phyloP scores from a whole-genome alignment of 176 grass and related monocot species.

The Hyparrhenia diplandra region DNA sequence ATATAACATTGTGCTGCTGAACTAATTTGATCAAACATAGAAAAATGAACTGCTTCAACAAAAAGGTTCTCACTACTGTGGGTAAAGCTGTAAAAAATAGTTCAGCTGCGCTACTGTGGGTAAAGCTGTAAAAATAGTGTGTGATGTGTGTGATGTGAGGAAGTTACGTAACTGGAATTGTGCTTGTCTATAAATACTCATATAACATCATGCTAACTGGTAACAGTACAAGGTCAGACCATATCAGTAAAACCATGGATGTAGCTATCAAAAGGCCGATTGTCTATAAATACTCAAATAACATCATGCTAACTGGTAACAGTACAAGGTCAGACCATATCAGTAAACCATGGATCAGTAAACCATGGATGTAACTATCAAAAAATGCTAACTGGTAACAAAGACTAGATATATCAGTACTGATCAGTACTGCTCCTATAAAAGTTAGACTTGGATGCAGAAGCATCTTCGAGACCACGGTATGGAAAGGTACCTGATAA shows the following conservation, averaged over 20 bases:
- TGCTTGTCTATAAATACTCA: neutral
- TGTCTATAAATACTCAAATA: neutral
- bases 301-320: neutral
- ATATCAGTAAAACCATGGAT: neutral
- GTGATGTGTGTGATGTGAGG: too few species aligned
- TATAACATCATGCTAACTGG: neutral
- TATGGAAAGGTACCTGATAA: conserved; percentile 62
- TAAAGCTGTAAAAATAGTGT: neutral
- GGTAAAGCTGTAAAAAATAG: neutral
- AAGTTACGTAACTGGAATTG: too few species aligned
- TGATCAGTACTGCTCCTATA: neutral
- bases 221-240: neutral
- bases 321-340: neutral
- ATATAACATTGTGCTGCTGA: neutral
- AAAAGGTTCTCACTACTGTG: neutral
- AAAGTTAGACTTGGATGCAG: neutral
- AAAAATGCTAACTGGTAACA: neutral
- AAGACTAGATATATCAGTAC: neutral
- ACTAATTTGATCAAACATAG: neutral
- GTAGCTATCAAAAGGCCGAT: neutral
- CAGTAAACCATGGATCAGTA: too few species aligned
- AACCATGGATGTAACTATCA: neutral
- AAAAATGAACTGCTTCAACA: neutral
- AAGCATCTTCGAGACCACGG: neutral
- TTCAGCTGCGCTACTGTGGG: neutral